Evolutionary conservation across 257 asterid genomes (phyloP).

Genomic region (Rhazya stricta): DNA sequence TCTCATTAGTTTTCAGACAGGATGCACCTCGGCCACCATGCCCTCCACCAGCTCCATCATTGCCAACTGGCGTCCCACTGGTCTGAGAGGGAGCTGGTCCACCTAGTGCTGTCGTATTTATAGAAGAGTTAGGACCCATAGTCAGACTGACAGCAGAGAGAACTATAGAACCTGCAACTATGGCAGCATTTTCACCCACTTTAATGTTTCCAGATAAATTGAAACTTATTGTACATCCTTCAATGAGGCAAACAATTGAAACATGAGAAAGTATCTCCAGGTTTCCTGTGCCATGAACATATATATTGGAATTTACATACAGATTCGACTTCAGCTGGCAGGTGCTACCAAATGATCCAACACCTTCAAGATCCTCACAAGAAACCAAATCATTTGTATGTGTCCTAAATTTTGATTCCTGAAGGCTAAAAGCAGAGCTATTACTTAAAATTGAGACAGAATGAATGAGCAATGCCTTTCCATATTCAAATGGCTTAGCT

Average conservation of each 20-base stretch:
- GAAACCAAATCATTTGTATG: conserved; percentile 36
- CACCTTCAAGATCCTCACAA: conserved; percentile 87
- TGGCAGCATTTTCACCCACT: conserved; percentile 66
- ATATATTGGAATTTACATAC: conserved; percentile 40
- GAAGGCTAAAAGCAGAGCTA: conserved; percentile 16
- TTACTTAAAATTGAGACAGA: conserved; percentile 25
- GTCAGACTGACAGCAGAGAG: conserved; percentile 54
- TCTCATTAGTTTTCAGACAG: conserved; percentile 63
- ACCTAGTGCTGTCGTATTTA: conserved; percentile 72
- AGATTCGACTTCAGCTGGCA: conserved; percentile 59
- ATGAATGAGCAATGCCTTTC: conserved; percentile 25
- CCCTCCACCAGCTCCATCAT: conserved; percentile 96
- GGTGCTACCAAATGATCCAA: conserved; percentile 79
- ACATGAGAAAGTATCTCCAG: conserved; percentile 79
- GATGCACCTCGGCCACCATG: conserved; percentile 99
- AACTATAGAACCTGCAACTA: conserved; percentile 72
- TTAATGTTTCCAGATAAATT: conserved; percentile 74
- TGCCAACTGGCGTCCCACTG: conserved; percentile 92
- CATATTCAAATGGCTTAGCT: conserved; percentile 26
- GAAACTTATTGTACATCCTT: conserved; percentile 72
- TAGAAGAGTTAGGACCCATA: conserved; percentile 61
- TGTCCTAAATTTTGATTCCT: conserved; percentile 20
- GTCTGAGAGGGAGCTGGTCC: conserved; percentile 91
- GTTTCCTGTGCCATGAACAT: conserved; percentile 66
- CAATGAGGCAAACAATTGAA: conserved; percentile 60